These are phyloP conservation scores for Fusarium beomiforme DNA, from an alignment of 2,329 filamentous ascomycete species.

Conservation along the genomic window DNA sequence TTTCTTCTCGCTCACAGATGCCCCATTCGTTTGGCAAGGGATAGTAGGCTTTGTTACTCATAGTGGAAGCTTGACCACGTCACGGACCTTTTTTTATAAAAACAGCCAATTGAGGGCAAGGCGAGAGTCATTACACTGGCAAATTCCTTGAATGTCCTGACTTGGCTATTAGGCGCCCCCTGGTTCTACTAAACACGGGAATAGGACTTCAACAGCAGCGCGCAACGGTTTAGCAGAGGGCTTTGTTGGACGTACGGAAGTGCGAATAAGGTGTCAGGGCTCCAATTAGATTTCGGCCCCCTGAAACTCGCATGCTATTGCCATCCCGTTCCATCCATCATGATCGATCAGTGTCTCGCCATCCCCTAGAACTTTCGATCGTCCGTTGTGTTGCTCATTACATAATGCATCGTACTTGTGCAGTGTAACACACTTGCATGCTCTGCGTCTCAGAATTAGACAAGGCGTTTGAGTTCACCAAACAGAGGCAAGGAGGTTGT, in stretches of 20 bases:
- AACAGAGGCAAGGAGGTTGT: conserved; percentile 6
- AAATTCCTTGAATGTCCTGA: neutral
- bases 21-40: conserved; percentile 33
- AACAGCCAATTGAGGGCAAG: conserved; percentile 29
- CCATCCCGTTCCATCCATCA: neutral
- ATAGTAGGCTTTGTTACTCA: conserved; percentile 17
- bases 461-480: conserved; percentile 8
- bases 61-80: conserved; percentile 35
- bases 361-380: conserved; percentile 25
- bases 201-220: neutral
- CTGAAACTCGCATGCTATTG: conserved; percentile 34
- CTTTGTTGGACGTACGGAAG: neutral
- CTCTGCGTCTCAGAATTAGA: conserved; percentile 19
- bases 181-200: conserved; percentile 1
- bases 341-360: conserved; percentile 14
- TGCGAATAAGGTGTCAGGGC: conserved; percentile 20
- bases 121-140: conserved; percentile 35
- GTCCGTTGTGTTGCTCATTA: conserved; percentile 19
- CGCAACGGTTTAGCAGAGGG: neutral
- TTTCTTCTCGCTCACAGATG: neutral
- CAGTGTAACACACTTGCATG: neutral
- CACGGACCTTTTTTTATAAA: conserved; percentile 34
- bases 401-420: conserved; percentile 7
- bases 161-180: conserved; percentile 1
- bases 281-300: conserved; percentile 23